Conservation (phyloP, 148 eudicot genomes). For the Vaccinium darrowii region DNA sequence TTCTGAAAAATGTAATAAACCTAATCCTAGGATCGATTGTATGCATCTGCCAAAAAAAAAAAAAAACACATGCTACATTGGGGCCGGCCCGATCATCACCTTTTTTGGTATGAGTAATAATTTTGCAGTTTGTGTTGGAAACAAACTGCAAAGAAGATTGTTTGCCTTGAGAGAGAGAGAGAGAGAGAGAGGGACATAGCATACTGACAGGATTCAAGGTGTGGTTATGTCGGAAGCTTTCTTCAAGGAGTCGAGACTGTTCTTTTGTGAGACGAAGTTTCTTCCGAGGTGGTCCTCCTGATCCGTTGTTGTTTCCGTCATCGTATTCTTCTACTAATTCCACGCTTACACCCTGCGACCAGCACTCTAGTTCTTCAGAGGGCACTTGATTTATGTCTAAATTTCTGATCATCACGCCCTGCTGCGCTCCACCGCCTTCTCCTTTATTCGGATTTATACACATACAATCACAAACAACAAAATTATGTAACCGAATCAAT, state of each 20-base stretch:
- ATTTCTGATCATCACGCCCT: constrained; percentile 21
- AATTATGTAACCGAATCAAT: not conserved
- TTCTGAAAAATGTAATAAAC: no score
- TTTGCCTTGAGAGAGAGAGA: not conserved
- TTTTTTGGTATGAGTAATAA: no score
- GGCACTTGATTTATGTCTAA: constrained; percentile 44
- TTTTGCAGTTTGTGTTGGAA: no score
- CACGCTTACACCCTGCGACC: constrained; percentile 22
- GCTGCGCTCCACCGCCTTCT: constrained; percentile 10
- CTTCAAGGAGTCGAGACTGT: constrained; percentile 55
- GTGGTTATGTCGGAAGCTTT: constrained; percentile 40
- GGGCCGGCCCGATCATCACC: no score
- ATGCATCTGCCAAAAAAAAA: no score
- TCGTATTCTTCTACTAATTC: constrained; percentile 23
- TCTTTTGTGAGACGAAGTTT: constrained; percentile 52
- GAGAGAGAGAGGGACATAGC: not conserved
- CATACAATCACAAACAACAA: not conserved
- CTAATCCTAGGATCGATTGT: no score
- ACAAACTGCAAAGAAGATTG: not conserved
- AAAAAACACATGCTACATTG: no score
- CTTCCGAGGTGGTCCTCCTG: constrained; percentile 42
- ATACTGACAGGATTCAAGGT: constrained; percentile 44
- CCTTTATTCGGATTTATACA: not conserved
- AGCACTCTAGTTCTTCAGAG: constrained; percentile 25
- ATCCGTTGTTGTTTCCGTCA: constrained; percentile 24